These are phyloP conservation scores for Thielaviopsis ethacetica DNA, from an alignment of 2,329 filamentous ascomycete species.

Conservation along the genomic window DNA sequence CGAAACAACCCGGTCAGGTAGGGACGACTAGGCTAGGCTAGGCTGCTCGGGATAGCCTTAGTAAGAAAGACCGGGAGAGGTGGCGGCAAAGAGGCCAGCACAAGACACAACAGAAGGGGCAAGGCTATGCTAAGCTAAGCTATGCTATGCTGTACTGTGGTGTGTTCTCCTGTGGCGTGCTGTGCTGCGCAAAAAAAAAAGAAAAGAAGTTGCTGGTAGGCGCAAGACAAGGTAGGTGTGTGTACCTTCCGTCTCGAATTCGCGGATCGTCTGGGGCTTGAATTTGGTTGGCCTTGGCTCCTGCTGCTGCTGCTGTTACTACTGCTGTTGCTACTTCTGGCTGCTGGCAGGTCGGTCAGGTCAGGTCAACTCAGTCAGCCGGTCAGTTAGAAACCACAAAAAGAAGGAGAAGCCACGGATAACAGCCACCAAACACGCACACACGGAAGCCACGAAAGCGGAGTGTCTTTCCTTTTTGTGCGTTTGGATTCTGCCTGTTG, in stretches of 20 bases:
- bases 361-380: neutral
- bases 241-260: neutral
- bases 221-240: neutral
- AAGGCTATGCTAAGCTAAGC: neutral
- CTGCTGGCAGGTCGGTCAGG: neutral
- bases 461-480: neutral
- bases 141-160: neutral
- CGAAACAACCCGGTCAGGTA: neutral
- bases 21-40: neutral
- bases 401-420: neutral
- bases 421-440: neutral
- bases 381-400: neutral
- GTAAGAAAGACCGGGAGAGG: neutral
- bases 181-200: neutral
- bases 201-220: neutral
- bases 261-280: neutral
- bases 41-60: neutral
- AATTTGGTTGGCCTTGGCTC: neutral
- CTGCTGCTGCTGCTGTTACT: neutral
- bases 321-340: no score
- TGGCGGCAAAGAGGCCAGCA: neutral
- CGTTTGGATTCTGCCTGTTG: neutral
- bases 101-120: neutral
- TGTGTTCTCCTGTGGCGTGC: neutral
- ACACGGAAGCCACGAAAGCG: neutral